Percentiles rank a stretch among this genome's conserved stretches.
Conservation (phyloP, 148 eudicot genomes). For the Arctostaphylos glauca region DNA sequence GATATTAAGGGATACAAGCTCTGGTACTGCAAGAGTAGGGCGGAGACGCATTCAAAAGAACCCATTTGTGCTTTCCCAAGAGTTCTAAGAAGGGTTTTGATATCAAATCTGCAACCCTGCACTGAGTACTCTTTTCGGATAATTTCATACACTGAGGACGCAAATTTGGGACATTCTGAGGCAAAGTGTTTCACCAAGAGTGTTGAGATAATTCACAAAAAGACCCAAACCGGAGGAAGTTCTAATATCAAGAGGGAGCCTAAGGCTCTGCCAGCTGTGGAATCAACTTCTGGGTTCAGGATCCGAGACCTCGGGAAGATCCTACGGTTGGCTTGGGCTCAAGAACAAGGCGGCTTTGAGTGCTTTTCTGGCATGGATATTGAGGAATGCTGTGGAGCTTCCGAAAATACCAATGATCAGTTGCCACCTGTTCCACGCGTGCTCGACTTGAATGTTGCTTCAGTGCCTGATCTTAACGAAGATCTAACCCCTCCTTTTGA, state of each 20-base stretch:
- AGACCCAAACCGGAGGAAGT: slow-evolving; percentile 37
- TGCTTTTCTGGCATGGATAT: slow-evolving; percentile 39
- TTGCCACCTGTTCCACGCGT: slow-evolving; percentile 46
- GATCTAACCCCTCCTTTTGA: slow-evolving; percentile 73
- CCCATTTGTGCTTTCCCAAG: slow-evolving; percentile 56
- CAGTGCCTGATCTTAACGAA: slow-evolving; percentile 89
- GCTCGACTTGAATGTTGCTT: slow-evolving; percentile 70
- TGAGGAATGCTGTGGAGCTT: slow-evolving; percentile 35
- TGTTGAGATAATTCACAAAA: slow-evolving; percentile 48
- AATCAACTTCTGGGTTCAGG: slow-evolving; percentile 56
- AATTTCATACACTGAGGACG: slow-evolving; percentile 61
- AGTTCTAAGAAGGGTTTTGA: slow-evolving; percentile 53
- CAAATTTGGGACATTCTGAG: slow-evolving; percentile 90
- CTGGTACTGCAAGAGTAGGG: slow-evolving; percentile 68
- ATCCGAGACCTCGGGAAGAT: slow-evolving; percentile 76
- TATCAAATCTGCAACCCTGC: slow-evolving; percentile 69
- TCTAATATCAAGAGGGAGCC: slow-evolving; percentile 34
- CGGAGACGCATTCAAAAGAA: slow-evolving; percentile 52
- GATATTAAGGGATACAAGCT: slow-evolving; percentile 78
- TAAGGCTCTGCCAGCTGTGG: slow-evolving; percentile 27
- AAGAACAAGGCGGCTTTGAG: slow-evolving; percentile 47
- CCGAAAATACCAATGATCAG: slow-evolving; percentile 37
- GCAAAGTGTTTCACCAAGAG: slow-evolving; percentile 80
- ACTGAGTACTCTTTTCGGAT: slow-evolving; percentile 85
- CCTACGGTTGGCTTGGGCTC: slow-evolving; percentile 55